Conservation (phyloP, 305 asterid genomes). For the Vinca major region DNA sequence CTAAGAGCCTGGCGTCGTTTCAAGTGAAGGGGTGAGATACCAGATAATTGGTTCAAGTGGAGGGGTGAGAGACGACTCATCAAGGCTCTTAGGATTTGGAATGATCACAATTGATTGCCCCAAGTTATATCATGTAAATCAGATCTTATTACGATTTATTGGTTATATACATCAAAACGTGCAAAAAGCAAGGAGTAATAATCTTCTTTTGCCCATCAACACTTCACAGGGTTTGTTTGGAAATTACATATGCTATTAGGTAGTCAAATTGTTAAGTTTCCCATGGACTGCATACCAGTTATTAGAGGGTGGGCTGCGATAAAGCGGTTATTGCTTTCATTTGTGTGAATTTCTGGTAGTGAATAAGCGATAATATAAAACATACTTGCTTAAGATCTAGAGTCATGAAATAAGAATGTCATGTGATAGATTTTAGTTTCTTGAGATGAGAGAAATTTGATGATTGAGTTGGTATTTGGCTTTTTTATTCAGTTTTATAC, state of each 20-base stretch:
- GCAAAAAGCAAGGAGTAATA: background rate
- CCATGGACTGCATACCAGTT: background rate
- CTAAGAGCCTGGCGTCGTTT: background rate
- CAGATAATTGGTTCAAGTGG: background rate
- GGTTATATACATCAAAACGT: background rate
- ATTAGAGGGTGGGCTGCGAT: background rate
- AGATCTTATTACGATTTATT: background rate
- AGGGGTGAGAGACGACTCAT: background rate
- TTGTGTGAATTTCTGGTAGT: background rate
- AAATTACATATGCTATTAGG: background rate
- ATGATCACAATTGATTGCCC: background rate
- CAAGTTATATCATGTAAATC: background rate
- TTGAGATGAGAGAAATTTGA: slow-evolving; percentile 5
- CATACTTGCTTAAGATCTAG: background rate
- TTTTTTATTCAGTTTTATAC: background rate
- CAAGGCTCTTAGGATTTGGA: background rate
- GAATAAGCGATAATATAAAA: background rate
- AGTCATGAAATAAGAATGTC: background rate
- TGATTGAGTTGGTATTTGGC: slow-evolving; percentile 5
- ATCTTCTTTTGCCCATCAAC: too few species aligned
- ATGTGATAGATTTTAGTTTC: background rate
- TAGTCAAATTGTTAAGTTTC: background rate
- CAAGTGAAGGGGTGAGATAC: background rate
- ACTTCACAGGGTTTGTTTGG: background rate
- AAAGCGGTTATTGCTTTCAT: background rate